Percentiles rank a stretch among this genome's conserved stretches.
Evolutionary conservation across 225 moss, liverwort and hornwort species (phyloP).

Genomic region (Pleurozium schreberi): DNA sequence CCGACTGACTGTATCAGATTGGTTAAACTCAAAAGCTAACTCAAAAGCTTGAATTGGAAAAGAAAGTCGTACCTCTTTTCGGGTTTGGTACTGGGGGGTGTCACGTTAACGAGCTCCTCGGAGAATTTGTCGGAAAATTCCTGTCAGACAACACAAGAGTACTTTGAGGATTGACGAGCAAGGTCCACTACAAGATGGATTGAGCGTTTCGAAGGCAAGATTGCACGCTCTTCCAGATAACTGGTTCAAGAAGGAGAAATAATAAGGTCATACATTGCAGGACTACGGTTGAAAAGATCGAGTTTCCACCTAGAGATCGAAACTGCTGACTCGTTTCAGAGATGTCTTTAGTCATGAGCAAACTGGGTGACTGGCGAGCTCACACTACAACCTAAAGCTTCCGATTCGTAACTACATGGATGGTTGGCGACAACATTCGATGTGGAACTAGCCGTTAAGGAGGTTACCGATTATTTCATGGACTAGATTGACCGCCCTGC

Average conservation of each 20-base stretch:
- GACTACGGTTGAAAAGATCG: not conserved
- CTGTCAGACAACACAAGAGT: constrained; percentile 9
- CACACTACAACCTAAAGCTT: not conserved
- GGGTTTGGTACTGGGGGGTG: not conserved
- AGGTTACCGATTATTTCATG: constrained; percentile 1
- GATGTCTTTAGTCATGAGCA: not conserved
- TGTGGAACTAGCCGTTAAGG: constrained; percentile 7
- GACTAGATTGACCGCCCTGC: not conserved
- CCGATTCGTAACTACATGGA: not conserved
- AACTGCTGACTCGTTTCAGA: not conserved
- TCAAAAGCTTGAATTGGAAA: not conserved
- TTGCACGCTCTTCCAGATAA: not conserved
- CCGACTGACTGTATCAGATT: not conserved
- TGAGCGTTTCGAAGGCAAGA: not conserved
- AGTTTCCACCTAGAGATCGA: not conserved
- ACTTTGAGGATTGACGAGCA: not conserved
- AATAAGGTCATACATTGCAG: not conserved
- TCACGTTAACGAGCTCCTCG: not conserved
- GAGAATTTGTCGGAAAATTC: constrained; percentile 3
- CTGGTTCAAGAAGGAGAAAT: not conserved
- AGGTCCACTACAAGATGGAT: not conserved
- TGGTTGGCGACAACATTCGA: not conserved
- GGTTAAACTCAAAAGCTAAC: not conserved
- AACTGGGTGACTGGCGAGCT: not conserved
- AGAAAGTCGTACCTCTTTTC: constrained; percentile 22